A percentile compares a stretch with the other conserved stretches of the same genome.
These are phyloP conservation scores for Haematococcus lacustris DNA, from an alignment of 139 green algal species.

Conservation along the genomic window DNA sequence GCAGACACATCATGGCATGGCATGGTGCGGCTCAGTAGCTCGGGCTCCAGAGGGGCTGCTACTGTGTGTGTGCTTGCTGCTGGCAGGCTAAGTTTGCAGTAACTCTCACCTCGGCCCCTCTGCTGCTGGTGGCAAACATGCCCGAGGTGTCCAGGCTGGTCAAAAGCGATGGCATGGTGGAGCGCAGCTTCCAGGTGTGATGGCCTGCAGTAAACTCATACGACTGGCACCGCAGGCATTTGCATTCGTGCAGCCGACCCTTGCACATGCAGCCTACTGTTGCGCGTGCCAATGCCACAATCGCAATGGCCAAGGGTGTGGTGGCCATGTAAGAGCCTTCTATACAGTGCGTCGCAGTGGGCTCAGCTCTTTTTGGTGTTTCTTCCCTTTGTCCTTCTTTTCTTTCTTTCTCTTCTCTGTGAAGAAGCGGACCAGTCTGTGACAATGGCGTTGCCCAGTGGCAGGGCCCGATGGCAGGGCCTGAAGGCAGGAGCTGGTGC, in stretches of 20 bases:
- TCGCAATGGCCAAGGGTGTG: not conserved
- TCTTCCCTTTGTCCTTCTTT: not conserved
- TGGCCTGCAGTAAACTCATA: not conserved
- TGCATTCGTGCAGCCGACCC: no score
- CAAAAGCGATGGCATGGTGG: slow-evolving; percentile 1
- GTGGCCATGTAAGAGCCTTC: not conserved
- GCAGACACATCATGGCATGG: no score
- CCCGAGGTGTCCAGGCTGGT: slow-evolving; percentile 10
- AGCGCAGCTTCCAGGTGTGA: slow-evolving; percentile 8
- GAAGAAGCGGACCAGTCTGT: not conserved
- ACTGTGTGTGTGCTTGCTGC: no score
- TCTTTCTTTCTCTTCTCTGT: not conserved
- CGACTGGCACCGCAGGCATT: no score
- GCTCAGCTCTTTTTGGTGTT: no score
- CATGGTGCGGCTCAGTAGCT: no score
- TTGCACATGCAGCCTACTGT: not conserved
- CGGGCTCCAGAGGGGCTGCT: no score
- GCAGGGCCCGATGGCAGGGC: not conserved
- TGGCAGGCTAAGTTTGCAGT: slow-evolving; percentile 59
- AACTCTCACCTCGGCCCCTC: slow-evolving; percentile 13
- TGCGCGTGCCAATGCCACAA: not conserved
- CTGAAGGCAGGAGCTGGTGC: not conserved
- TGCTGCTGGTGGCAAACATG: slow-evolving; percentile 72
- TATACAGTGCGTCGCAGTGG: not conserved
- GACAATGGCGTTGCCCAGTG: not conserved